A percentile compares a stretch with the other conserved stretches of the same genome.
Evolutionary conservation across 2,329 filamentous ascomycete genomes (phyloP).

Genomic region (Hortaea sp.): DNA sequence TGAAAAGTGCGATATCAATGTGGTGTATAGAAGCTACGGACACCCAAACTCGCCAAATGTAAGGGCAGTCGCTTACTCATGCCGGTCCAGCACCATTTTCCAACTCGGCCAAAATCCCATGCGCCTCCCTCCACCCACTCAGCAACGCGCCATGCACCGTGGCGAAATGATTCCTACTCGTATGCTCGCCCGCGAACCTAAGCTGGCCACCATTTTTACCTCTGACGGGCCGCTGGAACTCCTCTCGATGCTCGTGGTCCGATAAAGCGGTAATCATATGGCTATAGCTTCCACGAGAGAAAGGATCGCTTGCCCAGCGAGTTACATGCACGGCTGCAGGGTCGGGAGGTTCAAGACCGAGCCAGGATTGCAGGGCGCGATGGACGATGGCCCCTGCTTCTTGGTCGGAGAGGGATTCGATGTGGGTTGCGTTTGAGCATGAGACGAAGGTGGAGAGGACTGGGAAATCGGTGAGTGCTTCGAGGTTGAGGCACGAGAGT

Average conservation of each 20-base stretch:
- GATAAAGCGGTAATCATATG: conserved; percentile 16
- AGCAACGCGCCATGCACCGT: conserved; percentile 18
- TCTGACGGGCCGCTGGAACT: conserved; percentile 9
- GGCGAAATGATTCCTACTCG: conserved; percentile 17
- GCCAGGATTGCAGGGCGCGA: conserved; percentile 10
- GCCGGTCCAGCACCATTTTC: too few species aligned
- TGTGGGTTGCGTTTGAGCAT: conserved; percentile 12
- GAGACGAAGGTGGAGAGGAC: conserved; percentile 14
- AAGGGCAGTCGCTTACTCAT: too few species aligned
- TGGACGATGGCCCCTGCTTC: conserved; percentile 13
- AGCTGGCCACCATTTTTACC: conserved; percentile 7
- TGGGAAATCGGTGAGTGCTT: conserved; percentile 13
- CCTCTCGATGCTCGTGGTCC: conserved; percentile 10
- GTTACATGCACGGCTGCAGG: conserved; percentile 15
- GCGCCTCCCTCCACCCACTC: conserved; percentile 17
- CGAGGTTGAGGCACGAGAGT: conserved; percentile 13
- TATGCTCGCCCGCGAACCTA: conserved; percentile 19
- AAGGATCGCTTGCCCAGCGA: conserved; percentile 13
- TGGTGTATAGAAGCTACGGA: too few species aligned
- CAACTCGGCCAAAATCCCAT: conserved; percentile 9
- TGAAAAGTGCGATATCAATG: too few species aligned
- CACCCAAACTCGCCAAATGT: too few species aligned
- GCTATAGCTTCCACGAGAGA: conserved; percentile 14
- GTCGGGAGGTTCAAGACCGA: conserved; percentile 12
- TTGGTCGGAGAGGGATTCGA: conserved; percentile 12